A percentile compares a stretch with the other conserved stretches of the same genome.
phyloP scores from a whole-genome alignment of 495 filamentous ascomycete species.

The Penicilliopsis zonata region DNA sequence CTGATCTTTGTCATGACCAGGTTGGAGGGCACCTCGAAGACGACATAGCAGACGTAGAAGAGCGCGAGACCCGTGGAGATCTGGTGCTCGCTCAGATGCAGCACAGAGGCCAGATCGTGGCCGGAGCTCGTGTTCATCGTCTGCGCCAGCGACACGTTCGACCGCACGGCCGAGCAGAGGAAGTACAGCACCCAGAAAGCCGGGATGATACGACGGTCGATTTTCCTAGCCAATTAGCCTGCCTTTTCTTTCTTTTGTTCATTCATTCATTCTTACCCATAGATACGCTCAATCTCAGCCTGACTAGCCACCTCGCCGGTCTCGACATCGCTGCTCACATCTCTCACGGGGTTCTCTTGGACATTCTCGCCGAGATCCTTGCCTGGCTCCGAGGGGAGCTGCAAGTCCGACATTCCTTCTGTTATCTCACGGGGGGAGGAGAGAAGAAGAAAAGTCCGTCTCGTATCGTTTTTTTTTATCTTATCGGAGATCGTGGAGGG shows the following conservation, averaged over 20 bases:
- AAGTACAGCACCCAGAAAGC: conserved; percentile 94
- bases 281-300: conserved; percentile 30
- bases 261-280: conserved; percentile 14
- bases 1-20: conserved; percentile 76
- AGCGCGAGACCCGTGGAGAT: conserved; percentile 73
- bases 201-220: conserved; percentile 76
- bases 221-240: conserved; percentile 34
- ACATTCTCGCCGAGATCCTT: conserved; percentile 12
- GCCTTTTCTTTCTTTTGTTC: neutral
- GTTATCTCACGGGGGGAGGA: too few species aligned
- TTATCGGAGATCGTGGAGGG: too few species aligned
- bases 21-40: conserved; percentile 84
- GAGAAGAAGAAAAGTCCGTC: too few species aligned
- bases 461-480: too few species aligned
- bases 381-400: conserved; percentile 5
- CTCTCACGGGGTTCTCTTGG: conserved; percentile 14
- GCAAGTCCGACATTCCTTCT: too few species aligned
- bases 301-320: conserved; percentile 15
- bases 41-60: conserved; percentile 84
- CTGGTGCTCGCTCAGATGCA: conserved; percentile 58
- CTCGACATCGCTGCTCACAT: conserved; percentile 5
- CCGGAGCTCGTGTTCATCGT: conserved; percentile 65
- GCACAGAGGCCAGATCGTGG: conserved; percentile 56
- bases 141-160: conserved; percentile 81
- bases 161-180: conserved; percentile 79